Base-by-base conservation (phyloP, 768 basidiomycete genomes). In the Phaeotremella fagi region DNA sequence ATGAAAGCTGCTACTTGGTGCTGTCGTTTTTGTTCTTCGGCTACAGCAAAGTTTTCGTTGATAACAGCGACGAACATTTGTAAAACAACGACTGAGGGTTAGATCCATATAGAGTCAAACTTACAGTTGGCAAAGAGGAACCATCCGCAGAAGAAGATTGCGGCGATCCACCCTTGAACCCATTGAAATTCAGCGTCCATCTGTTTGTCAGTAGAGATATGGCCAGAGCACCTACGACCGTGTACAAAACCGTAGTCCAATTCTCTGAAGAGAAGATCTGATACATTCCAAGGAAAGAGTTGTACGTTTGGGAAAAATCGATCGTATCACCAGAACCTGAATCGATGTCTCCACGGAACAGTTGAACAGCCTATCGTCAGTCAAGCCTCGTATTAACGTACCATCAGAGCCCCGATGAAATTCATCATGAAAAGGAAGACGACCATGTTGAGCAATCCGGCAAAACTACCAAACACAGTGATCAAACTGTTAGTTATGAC, bases 41-140 rank as follows among this genome's bases (percentile, higher is more conserved):
- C 90, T 4, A 95, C 83, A 22, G 85, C 80, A 64, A 98, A 97
- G 74, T 92, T 94, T 78, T 92, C 90, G 66, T 91, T 88, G 79
- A 95, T 90, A 41, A 94, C 90, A 28, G 94, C 94, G 65, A 98
- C 88, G 77, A 97, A 95, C 85, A 97, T 86, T 69, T 94, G 90
- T 45, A 94, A 72, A 7, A 94, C 80, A 64, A 94, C 88, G 78
- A 90, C 91, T 92, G 46, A 11, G 54, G 36, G 6, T 20, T 38
- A 33, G 59, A 31, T 27, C 4, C 36, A 26, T 14, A 45, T 12
- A 4, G 2, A 12, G 28, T 27, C 20, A 22, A 20, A 78, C 90
- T 63, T 59, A 91, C 90, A 92, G 71, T 90, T 91, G 1, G 88
- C 84, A 58, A 98, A 92, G 50, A 94, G 77, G 77, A 94, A 80